Base-by-base conservation (phyloP, 2,329 filamentous ascomycete genomes). In the Paracamarosporium sp. region DNA sequence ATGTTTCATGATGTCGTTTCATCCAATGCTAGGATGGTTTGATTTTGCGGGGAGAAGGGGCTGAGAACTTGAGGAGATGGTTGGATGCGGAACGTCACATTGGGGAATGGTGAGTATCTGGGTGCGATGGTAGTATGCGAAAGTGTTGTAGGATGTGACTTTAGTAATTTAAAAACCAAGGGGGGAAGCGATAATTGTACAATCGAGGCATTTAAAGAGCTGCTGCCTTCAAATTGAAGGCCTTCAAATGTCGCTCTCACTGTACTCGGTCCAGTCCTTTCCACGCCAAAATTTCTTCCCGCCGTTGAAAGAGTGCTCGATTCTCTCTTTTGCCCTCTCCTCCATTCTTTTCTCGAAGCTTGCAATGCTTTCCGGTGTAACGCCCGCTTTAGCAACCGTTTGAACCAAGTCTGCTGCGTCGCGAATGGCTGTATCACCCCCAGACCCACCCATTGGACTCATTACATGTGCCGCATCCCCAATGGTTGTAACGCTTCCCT, bases 401-500 rank as follows among this genome's bases (percentile, higher is more conserved):
- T 65, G 81, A 47, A 72, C 73, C 45, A 79, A 55, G 55, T 75
- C 67, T 30, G 63, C 68, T 15, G 73, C 74, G 50, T 74, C 70
- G 31, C 66, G 65, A 47, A 78, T 59, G 13, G 77, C 77, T 11
- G 76, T 78, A 56, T 77, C 77, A 6, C 75, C 76, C n/a, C 77
- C 77, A 40, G 74, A 69, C 1, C 72, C 77, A n/a, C 77, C 76
- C 7, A 73, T 76, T 1, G 77, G 77, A 3, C 73, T 73, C 75
- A 78, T 78, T 5, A 68, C 66, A 62, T 78, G 77, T 22, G 71
- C 70, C 1, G 76, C 72, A 56, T 79, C 76, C 13, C 76, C 76
- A 38, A 79, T 64, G 4, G 78, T 55, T 1, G 75, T 77, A 1
- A 78, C 75, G 15, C 62, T 60, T 17, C 59, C 53, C 25, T 68